A percentile compares a stretch with the other conserved stretches of the same genome.
Conservation (phyloP, 306 rosid species). For the Abrus precatorius region DNA sequence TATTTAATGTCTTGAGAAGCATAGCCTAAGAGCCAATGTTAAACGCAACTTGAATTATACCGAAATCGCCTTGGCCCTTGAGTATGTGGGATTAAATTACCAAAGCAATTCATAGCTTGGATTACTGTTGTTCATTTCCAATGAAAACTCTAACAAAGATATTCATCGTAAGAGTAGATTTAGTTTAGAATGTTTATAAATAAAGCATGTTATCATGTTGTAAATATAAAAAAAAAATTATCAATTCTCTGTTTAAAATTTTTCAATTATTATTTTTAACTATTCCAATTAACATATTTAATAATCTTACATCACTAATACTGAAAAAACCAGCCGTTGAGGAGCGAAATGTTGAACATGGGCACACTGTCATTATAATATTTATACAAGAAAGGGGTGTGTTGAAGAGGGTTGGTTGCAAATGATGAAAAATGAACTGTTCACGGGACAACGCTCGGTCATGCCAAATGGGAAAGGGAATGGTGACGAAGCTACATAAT, state of each 20-base stretch:
- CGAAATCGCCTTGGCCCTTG: neutral
- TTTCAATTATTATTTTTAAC: no score
- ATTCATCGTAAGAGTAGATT: neutral
- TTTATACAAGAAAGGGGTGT: neutral
- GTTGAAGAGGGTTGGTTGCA: conserved; percentile 34
- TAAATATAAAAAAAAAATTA: no score
- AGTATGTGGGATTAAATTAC: neutral
- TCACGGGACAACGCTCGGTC: conserved; percentile 5
- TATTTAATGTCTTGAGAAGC: no score
- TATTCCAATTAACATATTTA: no score
- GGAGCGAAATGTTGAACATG: conserved; percentile 12
- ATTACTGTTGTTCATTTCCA: neutral
- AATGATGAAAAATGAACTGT: conserved; percentile 36
- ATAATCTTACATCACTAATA: no score
- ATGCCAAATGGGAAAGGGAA: conserved; percentile 53
- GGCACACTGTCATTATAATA: neutral
- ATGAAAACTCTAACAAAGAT: neutral
- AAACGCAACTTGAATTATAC: neutral
- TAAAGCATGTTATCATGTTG: no score
- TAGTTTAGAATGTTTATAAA: no score
- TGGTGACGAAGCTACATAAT: conserved; percentile 35
- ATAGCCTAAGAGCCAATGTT: neutral
- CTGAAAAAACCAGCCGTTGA: no score
- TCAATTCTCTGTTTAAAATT: no score
- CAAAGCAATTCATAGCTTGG: neutral